Evolutionary conservation across 108 stramenopile genomes (phyloP).

Genomic region (Pinguiococcus pyrenoidosus): DNA sequence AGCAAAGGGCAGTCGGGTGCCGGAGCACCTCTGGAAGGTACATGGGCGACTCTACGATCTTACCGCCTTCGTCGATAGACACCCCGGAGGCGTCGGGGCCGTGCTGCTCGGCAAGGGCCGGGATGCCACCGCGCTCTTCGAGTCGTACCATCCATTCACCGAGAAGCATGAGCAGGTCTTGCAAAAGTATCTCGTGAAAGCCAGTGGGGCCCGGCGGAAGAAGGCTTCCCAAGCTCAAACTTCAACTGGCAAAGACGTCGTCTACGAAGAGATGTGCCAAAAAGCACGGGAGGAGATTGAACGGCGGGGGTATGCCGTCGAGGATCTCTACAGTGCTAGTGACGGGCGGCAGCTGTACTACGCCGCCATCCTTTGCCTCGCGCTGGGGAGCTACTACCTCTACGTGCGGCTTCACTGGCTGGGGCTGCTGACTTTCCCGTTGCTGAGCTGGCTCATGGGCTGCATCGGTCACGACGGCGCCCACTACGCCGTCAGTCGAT

Average conservation of each 20-base stretch:
- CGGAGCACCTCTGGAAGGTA: slow-evolving; percentile 44
- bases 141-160: slow-evolving; percentile 50
- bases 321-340: too few relatives aligned
- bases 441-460: slow-evolving; percentile 49
- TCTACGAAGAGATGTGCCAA: too few relatives aligned
- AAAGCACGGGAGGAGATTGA: too few relatives aligned
- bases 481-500: slow-evolving; percentile 40
- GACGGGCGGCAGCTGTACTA: too few relatives aligned
- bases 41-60: slow-evolving; percentile 45
- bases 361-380: too few relatives aligned
- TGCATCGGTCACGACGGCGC: slow-evolving; percentile 50
- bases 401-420: slow-evolving; percentile 18
- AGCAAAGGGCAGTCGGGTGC: too few relatives aligned
- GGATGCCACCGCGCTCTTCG: slow-evolving; percentile 52
- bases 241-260: too few relatives aligned
- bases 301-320: too few relatives aligned
- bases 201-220: too few relatives aligned
- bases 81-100: slow-evolving; percentile 52
- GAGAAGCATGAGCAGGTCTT: slow-evolving; percentile 6
- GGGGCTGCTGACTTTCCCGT: slow-evolving; percentile 39
- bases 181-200: background rate
- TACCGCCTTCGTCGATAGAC: slow-evolving; percentile 30
- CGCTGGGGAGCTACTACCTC: slow-evolving; percentile 23
- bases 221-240: too few relatives aligned
- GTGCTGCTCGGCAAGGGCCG: slow-evolving; percentile 44